These are phyloP conservation scores for Meyerozyma elateridarum DNA, from an alignment of 1,139 yeast species.

Conservation along the genomic window DNA sequence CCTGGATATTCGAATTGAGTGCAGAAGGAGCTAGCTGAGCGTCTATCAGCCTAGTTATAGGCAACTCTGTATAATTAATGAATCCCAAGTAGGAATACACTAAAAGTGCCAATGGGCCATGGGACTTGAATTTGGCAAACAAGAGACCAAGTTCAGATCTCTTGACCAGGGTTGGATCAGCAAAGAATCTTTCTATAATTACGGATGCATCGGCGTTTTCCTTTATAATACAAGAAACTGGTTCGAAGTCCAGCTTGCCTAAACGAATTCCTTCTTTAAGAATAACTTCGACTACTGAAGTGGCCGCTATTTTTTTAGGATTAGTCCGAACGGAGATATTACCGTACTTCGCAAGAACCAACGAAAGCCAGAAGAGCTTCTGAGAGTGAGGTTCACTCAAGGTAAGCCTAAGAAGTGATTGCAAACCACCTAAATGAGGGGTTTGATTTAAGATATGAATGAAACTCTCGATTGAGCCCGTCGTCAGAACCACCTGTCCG, in stretches of 20 bases:
- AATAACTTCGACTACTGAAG: conserved; percentile 33
- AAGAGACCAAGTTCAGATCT: conserved; percentile 62
- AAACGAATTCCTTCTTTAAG: conserved; percentile 69
- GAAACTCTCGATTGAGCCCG: neutral
- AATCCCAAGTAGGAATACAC: conserved; percentile 29
- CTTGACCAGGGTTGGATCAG: conserved; percentile 19
- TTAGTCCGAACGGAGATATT: conserved; percentile 32
- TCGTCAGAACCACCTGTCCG: neutral
- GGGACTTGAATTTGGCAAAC: conserved; percentile 50
- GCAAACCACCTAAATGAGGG: neutral
- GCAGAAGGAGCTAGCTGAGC: neutral
- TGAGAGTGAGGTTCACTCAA: conserved; percentile 18
- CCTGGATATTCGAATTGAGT: neutral
- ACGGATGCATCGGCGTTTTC: conserved; percentile 13
- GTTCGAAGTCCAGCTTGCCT: conserved; percentile 53
- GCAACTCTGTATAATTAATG: conserved; percentile 11
- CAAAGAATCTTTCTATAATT: conserved; percentile 16
- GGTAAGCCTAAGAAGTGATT: conserved; percentile 4
- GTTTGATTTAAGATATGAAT: neutral
- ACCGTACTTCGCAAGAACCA: conserved; percentile 48
- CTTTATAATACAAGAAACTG: conserved; percentile 37
- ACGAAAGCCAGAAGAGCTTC: conserved; percentile 44
- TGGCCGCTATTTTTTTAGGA: conserved; percentile 26
- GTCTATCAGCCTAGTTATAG: conserved; percentile 4
- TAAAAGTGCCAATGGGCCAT: conserved; percentile 43